Conservation (phyloP, 169 alveolate genomes). For the Eimeria brunetti region DNA sequence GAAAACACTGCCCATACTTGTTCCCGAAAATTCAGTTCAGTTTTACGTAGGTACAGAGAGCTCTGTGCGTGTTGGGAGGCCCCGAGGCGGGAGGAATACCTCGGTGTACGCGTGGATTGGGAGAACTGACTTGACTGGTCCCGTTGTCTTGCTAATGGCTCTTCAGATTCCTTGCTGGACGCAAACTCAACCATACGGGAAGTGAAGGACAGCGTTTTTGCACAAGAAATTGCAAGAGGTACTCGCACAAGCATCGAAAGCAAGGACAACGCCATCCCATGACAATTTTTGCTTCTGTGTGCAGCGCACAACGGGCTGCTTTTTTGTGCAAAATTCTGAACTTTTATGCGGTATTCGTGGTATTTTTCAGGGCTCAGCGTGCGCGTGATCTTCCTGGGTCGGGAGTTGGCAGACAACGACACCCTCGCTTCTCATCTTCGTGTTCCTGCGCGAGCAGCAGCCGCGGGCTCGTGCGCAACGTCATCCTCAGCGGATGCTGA, state of each 20-base stretch:
- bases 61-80: background rate
- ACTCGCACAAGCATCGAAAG: no score
- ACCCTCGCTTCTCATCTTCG: constrained; percentile 53
- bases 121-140: constrained; percentile 2
- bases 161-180: constrained; percentile 46
- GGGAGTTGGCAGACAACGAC: constrained; percentile 67
- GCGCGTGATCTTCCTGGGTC: constrained; percentile 73
- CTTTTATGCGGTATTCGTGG: background rate
- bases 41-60: background rate
- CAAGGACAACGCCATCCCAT: background rate
- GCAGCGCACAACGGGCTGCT: background rate
- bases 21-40: background rate
- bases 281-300: background rate
- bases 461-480: constrained; percentile 51
- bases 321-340: background rate
- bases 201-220: constrained; percentile 22
- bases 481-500: constrained; percentile 41
- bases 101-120: background rate
- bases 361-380: constrained; percentile 43
- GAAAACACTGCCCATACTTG: background rate
- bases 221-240: constrained; percentile 53
- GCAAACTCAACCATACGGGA: constrained; percentile 55
- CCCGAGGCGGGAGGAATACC: background rate
- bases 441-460: constrained; percentile 57
- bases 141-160: constrained; percentile 8